Percentiles rank a stretch among this genome's conserved stretches.
phyloP scores from a whole-genome alignment of 1,284 basidiomycete species.

The Rhodotorula mucilaginosa region DNA sequence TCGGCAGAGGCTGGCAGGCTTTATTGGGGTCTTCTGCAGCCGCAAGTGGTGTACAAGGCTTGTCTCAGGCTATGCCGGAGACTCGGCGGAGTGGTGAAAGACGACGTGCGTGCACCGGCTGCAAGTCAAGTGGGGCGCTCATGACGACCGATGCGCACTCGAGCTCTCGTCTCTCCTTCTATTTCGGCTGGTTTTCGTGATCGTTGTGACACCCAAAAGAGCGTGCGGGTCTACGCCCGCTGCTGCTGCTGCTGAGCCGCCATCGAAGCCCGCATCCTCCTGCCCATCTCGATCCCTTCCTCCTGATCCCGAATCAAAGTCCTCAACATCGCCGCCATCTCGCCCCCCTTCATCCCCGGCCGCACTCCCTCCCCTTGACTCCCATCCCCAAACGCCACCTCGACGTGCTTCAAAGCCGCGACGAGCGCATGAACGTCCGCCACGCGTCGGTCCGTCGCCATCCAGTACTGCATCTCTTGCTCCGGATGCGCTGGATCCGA shows the following conservation, averaged over 20 bases:
- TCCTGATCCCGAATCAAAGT: slow-evolving; percentile 24
- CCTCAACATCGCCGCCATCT: slow-evolving; percentile 21
- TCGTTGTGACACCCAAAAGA: neutral
- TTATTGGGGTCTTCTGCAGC: too few relatives aligned
- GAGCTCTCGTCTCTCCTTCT: too few relatives aligned
- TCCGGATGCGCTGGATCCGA: neutral
- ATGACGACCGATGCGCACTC: too few relatives aligned
- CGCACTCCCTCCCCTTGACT: neutral
- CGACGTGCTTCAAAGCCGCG: slow-evolving; percentile 13
- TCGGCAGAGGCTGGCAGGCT: too few relatives aligned
- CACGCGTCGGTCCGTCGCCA: neutral
- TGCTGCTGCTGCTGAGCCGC: neutral
- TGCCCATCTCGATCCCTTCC: slow-evolving; percentile 21
- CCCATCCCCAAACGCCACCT: slow-evolving; percentile 16
- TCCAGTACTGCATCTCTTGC: slow-evolving; percentile 17
- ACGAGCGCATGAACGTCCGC: neutral
- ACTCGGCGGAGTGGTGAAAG: too few relatives aligned
- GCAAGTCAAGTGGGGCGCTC: too few relatives aligned
- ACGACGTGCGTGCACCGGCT: too few relatives aligned
- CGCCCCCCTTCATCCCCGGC: slow-evolving; percentile 4
- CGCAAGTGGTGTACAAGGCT: too few relatives aligned
- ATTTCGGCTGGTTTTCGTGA: too few relatives aligned
- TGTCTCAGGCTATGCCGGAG: too few relatives aligned
- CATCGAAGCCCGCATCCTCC: slow-evolving; percentile 1
- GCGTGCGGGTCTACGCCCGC: neutral